A percentile compares a stretch with the other conserved stretches of the same genome.
These are phyloP conservation scores for Haplosporangium sp. DNA, from an alignment of 371 early-diverging fungal species.

Conservation along the genomic window DNA sequence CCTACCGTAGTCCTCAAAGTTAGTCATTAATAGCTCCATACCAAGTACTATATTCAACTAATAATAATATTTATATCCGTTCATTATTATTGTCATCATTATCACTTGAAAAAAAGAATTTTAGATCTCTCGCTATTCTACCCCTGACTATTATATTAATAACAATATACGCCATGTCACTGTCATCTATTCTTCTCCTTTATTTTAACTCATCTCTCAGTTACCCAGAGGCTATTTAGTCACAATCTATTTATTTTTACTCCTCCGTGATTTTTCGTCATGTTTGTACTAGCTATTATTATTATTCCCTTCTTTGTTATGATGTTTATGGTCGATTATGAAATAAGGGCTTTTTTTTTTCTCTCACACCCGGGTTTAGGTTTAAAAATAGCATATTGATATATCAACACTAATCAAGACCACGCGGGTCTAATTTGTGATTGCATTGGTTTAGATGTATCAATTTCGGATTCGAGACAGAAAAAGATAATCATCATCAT, in stretches of 20 bases:
- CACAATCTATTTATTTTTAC: neutral
- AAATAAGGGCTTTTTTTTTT: neutral
- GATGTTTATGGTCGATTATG: neutral
- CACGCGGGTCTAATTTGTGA: neutral
- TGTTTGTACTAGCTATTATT: neutral
- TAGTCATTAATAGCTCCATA: slow-evolving; percentile 5
- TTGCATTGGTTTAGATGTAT: neutral
- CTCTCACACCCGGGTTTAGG: neutral
- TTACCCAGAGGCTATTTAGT: too few species aligned
- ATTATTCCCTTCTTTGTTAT: neutral
- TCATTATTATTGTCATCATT: too few species aligned
- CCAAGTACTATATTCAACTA: slow-evolving; percentile 12
- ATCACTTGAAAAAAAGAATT: too few species aligned
- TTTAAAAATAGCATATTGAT: neutral
- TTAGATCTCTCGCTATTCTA: too few species aligned
- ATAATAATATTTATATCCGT: slow-evolving; percentile 2
- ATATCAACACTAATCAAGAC: neutral
- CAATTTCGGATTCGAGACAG: neutral
- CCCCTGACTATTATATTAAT: too few species aligned
- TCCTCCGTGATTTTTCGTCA: neutral
- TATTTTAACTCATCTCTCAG: neutral
- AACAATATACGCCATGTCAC: neutral
- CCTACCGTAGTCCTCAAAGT: neutral
- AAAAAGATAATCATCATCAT: neutral
- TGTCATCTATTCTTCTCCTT: neutral